A percentile compares a stretch with the other conserved stretches of the same genome.
Conservation (phyloP, 768 basidiomycete species). For the Sporobolomyces pararoseus region DNA sequence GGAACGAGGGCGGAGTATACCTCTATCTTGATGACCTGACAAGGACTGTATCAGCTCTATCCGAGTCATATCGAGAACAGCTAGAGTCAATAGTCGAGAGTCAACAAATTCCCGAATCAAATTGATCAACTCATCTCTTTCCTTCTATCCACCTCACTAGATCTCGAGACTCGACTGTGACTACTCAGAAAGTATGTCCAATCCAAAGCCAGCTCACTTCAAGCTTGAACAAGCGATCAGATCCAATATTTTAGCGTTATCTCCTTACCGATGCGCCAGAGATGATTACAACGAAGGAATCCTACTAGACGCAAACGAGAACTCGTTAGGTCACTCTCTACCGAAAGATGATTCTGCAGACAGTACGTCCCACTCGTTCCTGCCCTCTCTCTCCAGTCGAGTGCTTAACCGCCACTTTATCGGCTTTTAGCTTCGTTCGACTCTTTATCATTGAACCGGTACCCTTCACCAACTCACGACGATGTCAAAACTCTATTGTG, state of each 20-base stretch:
- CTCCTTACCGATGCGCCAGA: conserved; percentile 90
- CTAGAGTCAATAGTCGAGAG: no score
- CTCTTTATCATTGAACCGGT: conserved; percentile 64
- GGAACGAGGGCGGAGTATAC: not conserved
- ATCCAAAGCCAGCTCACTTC: conserved; percentile 69
- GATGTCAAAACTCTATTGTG: conserved; percentile 73
- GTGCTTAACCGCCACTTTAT: not conserved
- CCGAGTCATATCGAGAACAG: not conserved
- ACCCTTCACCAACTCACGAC: conserved; percentile 86
- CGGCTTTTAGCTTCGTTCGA: conserved; percentile 28
- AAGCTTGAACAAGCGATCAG: conserved; percentile 76
- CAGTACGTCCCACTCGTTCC: not conserved
- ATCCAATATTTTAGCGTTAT: conserved; percentile 86
- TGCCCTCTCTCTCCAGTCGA: not conserved
- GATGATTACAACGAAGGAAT: conserved; percentile 75
- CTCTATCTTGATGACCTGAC: conserved; percentile 33
- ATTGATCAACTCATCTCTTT: not conserved
- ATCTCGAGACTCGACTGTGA: not conserved
- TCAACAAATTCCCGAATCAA: not conserved
- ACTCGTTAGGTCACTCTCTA: conserved; percentile 83
- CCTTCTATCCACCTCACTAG: not conserved
- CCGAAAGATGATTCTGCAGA: conserved; percentile 46
- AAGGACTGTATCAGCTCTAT: conserved; percentile 16
- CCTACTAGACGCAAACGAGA: conserved; percentile 96
- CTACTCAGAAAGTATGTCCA: not conserved